Conservation (phyloP, 257 asterid genomes). For the Euphrasia confusa region DNA sequence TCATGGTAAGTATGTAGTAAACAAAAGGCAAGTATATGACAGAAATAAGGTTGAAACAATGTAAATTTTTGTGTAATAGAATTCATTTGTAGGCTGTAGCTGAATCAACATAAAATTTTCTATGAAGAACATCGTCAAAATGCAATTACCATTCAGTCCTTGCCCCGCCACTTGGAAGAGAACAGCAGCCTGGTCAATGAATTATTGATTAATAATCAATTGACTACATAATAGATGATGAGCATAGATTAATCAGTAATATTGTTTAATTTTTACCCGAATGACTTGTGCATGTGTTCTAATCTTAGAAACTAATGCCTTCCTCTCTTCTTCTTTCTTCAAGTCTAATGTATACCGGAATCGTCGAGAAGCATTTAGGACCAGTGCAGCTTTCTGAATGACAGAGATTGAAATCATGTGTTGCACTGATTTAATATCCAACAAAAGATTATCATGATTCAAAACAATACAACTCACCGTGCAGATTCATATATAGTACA, state of each 20-base stretch:
- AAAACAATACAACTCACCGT: background rate
- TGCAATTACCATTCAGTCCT: slow-evolving; percentile 44
- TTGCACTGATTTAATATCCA: slow-evolving; percentile 3
- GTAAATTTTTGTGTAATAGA: background rate
- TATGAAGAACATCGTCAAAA: slow-evolving; percentile 15
- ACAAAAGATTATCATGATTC: slow-evolving; percentile 3
- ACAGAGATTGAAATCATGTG: slow-evolving; percentile 8
- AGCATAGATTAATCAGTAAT: slow-evolving; percentile 5
- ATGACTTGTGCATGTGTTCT: slow-evolving; percentile 91
- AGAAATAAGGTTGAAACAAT: slow-evolving; percentile 14
- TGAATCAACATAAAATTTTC: slow-evolving; percentile 10
- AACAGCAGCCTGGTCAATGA: slow-evolving; percentile 70
- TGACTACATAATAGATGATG: background rate
- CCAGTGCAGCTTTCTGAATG: slow-evolving; percentile 91
- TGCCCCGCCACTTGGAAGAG: slow-evolving; percentile 74
- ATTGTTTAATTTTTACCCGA: slow-evolving; percentile 46
- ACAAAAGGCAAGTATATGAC: slow-evolving; percentile 1
- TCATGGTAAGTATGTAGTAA: background rate
- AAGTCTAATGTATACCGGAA: slow-evolving; percentile 89
- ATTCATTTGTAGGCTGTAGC: background rate
- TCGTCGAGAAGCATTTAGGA: slow-evolving; percentile 86
- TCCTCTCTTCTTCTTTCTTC: slow-evolving; percentile 89
- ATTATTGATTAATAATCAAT: slow-evolving; percentile 26
- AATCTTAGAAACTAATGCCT: slow-evolving; percentile 59
- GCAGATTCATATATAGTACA: background rate